A percentile compares a stretch with the other conserved stretches of the same genome.
Conservation (phyloP, 2,329 filamentous ascomycete genomes). For the Talaromyces sp. region DNA sequence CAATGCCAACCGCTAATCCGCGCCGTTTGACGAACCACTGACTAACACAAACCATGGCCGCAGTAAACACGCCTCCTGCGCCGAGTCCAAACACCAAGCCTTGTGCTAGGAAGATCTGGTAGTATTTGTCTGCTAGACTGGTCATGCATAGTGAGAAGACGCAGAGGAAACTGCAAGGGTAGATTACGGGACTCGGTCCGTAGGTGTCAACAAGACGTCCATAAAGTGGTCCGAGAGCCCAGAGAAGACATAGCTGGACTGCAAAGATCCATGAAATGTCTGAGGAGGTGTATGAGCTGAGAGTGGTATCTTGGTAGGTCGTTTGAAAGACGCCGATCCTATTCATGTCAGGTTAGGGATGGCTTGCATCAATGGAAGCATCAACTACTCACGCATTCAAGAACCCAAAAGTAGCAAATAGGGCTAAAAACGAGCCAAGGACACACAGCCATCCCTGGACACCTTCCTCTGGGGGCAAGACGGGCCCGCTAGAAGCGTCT, state of each 20-base stretch:
- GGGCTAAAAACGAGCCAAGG: slow-evolving; percentile 28
- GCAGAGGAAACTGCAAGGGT: slow-evolving; percentile 37
- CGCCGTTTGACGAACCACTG: slow-evolving; percentile 56
- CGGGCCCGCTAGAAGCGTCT: slow-evolving; percentile 31
- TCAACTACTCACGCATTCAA: slow-evolving; percentile 17
- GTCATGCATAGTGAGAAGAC: slow-evolving; percentile 46
- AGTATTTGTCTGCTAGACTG: slow-evolving; percentile 40
- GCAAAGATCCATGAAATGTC: slow-evolving; percentile 45
- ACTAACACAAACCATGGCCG: slow-evolving; percentile 7
- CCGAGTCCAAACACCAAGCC: slow-evolving; percentile 48
- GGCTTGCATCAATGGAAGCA: background rate
- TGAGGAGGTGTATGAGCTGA: slow-evolving; percentile 28
- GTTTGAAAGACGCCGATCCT: slow-evolving; percentile 24
- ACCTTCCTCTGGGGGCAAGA: slow-evolving; percentile 31
- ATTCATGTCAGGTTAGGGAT: background rate
- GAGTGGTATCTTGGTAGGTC: slow-evolving; percentile 23
- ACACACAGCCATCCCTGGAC: slow-evolving; percentile 33
- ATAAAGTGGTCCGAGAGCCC: slow-evolving; percentile 42
- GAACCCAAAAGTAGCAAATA: slow-evolving; percentile 31
- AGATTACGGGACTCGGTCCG: slow-evolving; percentile 36
- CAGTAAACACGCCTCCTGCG: slow-evolving; percentile 5
- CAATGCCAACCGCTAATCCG: slow-evolving; percentile 53
- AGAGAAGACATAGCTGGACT: slow-evolving; percentile 39
- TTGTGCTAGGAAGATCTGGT: slow-evolving; percentile 46
- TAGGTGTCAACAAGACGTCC: slow-evolving; percentile 47